Evolutionary conservation across 805 yeast species (phyloP), one percentile per base, ranked within the genome.

Genomic region (Metschnikowia kunwiensis): DNA sequence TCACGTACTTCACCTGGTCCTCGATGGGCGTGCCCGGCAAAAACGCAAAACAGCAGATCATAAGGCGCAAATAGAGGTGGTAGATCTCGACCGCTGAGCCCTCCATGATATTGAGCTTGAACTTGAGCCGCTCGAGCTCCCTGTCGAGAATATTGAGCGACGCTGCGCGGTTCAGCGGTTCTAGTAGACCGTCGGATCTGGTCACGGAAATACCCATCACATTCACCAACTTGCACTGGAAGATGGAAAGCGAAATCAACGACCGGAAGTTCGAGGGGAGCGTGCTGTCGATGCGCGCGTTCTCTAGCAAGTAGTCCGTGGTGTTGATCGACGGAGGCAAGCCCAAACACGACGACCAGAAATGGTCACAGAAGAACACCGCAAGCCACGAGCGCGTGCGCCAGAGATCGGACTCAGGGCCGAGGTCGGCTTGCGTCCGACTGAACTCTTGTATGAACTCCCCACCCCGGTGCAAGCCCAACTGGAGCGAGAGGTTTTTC

Each of bases 321-420:
- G 89, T 82, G 40, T 80, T 86, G 49, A 86, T 74, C 4, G 87
- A 79, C 1, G 96, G 89, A 1, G 97, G 97, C 33, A 89, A 63
- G 0, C 97, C 97, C 29, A 88, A 61, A 24, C 80, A 77, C 9
- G 94, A 82, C 4, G 95, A 82, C 93, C 96, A 86, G 53, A 87
- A 83, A 49, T 88, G 94, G 55, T 88, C 96, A 30, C 86, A 73
- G 53, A 88, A 83, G 58, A 84, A 89, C 3, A 86, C 82, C 2
- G 91, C 88, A 19, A 87, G 64, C 97, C 97, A 89, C 1, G 95
- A 78, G 48, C 96, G 69, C 1, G 96, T 87, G 58, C 97, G 74
- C 97, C 96, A 89, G 53, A 80, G 81, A 49, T 86, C 96, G 5
- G 96, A 91, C 60, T 89, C 87, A 0, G 91, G 91, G 4, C 72